A percentile compares a stretch with the other conserved stretches of the same genome.
phyloP scores from a whole-genome alignment of 768 basidiomycete species.

The Mycena polygramma region DNA sequence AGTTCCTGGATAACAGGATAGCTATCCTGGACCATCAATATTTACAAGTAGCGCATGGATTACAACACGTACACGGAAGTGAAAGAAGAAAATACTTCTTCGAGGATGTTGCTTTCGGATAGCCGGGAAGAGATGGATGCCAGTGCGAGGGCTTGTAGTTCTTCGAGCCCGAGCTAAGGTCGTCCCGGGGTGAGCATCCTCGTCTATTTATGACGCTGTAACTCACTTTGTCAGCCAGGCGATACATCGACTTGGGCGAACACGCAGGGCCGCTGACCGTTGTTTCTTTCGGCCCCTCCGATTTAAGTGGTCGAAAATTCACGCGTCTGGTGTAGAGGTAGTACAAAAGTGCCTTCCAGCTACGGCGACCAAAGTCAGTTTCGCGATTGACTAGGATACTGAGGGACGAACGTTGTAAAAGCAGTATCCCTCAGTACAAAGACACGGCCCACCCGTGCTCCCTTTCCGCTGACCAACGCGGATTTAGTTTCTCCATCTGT shows the following conservation, averaged over 20 bases:
- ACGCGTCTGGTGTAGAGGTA: slow-evolving; percentile 54
- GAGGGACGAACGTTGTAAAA: slow-evolving; percentile 38
- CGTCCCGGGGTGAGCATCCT: neutral
- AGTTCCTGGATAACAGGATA: slow-evolving; percentile 28
- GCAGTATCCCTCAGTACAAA: slow-evolving; percentile 39
- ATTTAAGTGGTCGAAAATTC: slow-evolving; percentile 49
- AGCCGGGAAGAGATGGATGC: slow-evolving; percentile 35
- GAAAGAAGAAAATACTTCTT: slow-evolving; percentile 43
- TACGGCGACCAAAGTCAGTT: slow-evolving; percentile 28
- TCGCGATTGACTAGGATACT: neutral
- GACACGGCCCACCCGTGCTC: slow-evolving; percentile 26
- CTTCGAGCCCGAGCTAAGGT: slow-evolving; percentile 36
- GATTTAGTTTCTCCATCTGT: neutral
- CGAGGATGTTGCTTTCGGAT: slow-evolving; percentile 40
- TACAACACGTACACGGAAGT: slow-evolving; percentile 40
- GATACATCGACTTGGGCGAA: slow-evolving; percentile 61
- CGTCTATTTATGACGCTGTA: neutral
- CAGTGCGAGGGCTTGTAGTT: slow-evolving; percentile 39
- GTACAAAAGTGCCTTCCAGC: slow-evolving; percentile 54
- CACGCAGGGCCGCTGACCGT: slow-evolving; percentile 38
- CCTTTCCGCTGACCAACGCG: neutral
- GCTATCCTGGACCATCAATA: neutral
- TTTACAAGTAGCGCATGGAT: neutral
- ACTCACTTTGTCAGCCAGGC: slow-evolving; percentile 54
- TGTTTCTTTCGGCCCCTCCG: slow-evolving; percentile 25